Evolutionary conservation across 257 asterid species (phyloP).

Genomic region (Pogostemon cablin): DNA sequence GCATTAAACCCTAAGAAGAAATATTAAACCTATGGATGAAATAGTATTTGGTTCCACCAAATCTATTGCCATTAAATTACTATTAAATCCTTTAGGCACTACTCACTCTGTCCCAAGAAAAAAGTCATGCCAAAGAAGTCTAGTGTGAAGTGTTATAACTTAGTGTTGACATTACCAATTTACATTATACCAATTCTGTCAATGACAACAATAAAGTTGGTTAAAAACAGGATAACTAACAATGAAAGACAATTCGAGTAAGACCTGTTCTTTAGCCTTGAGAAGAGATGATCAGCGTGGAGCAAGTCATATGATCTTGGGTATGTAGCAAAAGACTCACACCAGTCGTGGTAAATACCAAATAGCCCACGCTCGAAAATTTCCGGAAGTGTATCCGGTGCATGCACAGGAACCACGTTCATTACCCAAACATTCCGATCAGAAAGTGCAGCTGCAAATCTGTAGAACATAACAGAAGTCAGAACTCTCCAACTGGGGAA

Average conservation of each 20-base stretch:
- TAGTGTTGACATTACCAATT: neutral
- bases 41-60: no score
- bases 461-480: slow-evolving; percentile 37
- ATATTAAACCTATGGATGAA: no score
- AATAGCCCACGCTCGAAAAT: slow-evolving; percentile 90
- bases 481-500: neutral
- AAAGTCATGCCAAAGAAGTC: neutral
- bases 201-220: neutral
- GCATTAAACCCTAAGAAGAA: no score
- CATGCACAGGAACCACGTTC: slow-evolving; percentile 86
- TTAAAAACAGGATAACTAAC: neutral
- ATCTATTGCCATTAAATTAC: neutral
- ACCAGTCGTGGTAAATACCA: slow-evolving; percentile 95
- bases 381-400: slow-evolving; percentile 88
- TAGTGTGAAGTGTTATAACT: no score
- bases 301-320: slow-evolving; percentile 94
- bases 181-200: neutral
- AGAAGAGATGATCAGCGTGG: slow-evolving; percentile 98
- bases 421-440: slow-evolving; percentile 85
- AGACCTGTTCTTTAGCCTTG: slow-evolving; percentile 89
- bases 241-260: neutral
- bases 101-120: neutral
- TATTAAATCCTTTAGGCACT: neutral
- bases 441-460: slow-evolving; percentile 92
- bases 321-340: slow-evolving; percentile 88